Base-by-base conservation (phyloP, 2,329 filamentous ascomycete genomes). In the Diaporthe batatas region DNA sequence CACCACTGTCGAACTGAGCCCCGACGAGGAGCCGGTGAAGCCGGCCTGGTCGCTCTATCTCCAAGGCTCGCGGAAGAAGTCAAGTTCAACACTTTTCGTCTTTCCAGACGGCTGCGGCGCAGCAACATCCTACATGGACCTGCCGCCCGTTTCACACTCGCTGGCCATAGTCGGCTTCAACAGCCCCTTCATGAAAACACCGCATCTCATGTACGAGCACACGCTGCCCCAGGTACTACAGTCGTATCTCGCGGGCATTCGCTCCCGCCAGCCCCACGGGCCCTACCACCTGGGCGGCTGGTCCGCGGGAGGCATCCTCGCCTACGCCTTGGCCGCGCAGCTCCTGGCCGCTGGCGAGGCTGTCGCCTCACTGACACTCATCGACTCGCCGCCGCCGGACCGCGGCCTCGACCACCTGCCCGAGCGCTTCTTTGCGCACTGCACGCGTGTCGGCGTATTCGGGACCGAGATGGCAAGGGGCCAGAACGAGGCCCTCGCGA, bases 171-270 rank as follows among this genome's bases (percentile, higher is more conserved):
- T 79, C 72, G 78, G 75, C 51, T 75, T 81, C 67, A 78, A 81
- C 71, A 79, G 77, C 23, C 79, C 79, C 7, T 79, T 77, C 74
- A 70, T 78, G 89, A 92, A 90, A 82, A 90, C 90, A 73, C 67
- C 67, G 21, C 16, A 57, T 10, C 10, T 54, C 73, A 53, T 76
- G 73, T 58, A 78, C 76, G 7, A 64, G 74, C 58, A 68, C 73
- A 44, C 58, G 74, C 54, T 51, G 73, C 6, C 68, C 75, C 69
- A 77, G 74, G 57, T 74, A 71, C 3, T 68, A 76, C 23, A 72
- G 21, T 67, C 71, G 23, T 75, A 76, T 10, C 67, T 76, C n/a
- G 83, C 86, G 6, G 92, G 94, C 81, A 92, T 94, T 80, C 91
- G 90, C 80, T 88, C 90, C 8, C 91, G 75, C 73, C 3, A 44